Percentiles rank a stretch among this genome's conserved stretches.
Conservation (phyloP, 495 filamentous ascomycete species). For the Sporormia fimetaria region DNA sequence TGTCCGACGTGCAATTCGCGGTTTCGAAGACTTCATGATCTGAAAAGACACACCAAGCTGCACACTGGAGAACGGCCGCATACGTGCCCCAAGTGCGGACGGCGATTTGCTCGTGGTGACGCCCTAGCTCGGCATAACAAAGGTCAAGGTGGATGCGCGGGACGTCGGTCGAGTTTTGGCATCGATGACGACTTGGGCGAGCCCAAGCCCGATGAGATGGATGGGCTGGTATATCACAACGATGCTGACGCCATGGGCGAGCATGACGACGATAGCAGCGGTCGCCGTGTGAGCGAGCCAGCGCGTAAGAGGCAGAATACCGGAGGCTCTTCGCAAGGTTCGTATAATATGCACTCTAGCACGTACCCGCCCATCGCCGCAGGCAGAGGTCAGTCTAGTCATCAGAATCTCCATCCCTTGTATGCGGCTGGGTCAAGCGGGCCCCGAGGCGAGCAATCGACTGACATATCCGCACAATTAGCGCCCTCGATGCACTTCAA, state of each 20-base stretch:
- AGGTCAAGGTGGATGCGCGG: slow-evolving; percentile 90
- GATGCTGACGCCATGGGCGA: slow-evolving; percentile 58
- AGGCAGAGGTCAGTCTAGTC: slow-evolving; percentile 15
- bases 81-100: slow-evolving; percentile 83
- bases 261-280: slow-evolving; percentile 36
- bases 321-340: slow-evolving; percentile 37
- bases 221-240: too few relatives aligned
- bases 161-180: slow-evolving; percentile 72
- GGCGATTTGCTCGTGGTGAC: slow-evolving; percentile 90
- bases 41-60: slow-evolving; percentile 92
- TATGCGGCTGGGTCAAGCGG: slow-evolving; percentile 23
- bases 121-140: slow-evolving; percentile 91
- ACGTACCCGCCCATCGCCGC: slow-evolving; percentile 65
- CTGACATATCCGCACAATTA: slow-evolving; percentile 22
- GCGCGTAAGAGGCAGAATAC: slow-evolving; percentile 54
- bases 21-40: slow-evolving; percentile 84
- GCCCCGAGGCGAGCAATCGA: slow-evolving; percentile 13
- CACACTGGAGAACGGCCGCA: slow-evolving; percentile 95
- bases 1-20: slow-evolving; percentile 81
- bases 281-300: slow-evolving; percentile 40
- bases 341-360: slow-evolving; percentile 50
- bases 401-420: slow-evolving; percentile 23
- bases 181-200: slow-evolving; percentile 67
- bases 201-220: too few relatives aligned
- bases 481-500: slow-evolving; percentile 24